Evolutionary conservation across 805 yeast genomes (phyloP), one percentile per base, ranked within the genome.

Genomic region (Sugiyamaella chiloensis): DNA sequence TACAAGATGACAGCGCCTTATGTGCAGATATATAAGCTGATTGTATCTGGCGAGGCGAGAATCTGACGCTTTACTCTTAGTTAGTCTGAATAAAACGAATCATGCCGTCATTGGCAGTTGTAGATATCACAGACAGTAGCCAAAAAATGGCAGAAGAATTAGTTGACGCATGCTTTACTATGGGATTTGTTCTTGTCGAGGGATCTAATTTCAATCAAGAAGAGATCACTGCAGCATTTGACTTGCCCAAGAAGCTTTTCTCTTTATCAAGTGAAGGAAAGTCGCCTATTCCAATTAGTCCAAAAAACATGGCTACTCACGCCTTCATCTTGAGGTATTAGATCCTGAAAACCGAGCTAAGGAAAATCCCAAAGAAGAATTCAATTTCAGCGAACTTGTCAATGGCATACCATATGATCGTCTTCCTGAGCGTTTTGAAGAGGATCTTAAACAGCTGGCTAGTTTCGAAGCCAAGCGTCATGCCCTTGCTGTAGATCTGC

Each of bases 121-220:
- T 85, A 24, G 88, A 85, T 56, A 73, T 85, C 23, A 66, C 80
- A 12, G 53, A 61, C 5, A 53, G 67, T 14, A 60, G 71, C 48
- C 61, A 63, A 19, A 47, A 57, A 5, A 73, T 82, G 0, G 84
- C 81, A 0, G 19, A 39, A 6, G 66, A 73, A 48, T 70, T 85
- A 21, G 68, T 81, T 2, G 66, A 71, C 5, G 87, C 87, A 1
- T 84, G 84, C 8, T 65, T 74, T n/a, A 64, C 76, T 2, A 82
- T 80, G 52, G 88, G 88, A 1, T 83, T 83, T 57, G 64, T 83
- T 12, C 80, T 80, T 48, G 69, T 83, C 4, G 85, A 81, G 54
- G 88, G 88, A 5, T 84, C 81, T 54, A 81, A 73, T n/a, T 79
- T 83, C 58, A 63, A 76, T 1, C 74, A 72, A 50, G 61, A 66